Evolutionary conservation across 2,329 filamentous ascomycete species (phyloP), one percentile per base, ranked within the genome.

Genomic region (Alternaria longipes): DNA sequence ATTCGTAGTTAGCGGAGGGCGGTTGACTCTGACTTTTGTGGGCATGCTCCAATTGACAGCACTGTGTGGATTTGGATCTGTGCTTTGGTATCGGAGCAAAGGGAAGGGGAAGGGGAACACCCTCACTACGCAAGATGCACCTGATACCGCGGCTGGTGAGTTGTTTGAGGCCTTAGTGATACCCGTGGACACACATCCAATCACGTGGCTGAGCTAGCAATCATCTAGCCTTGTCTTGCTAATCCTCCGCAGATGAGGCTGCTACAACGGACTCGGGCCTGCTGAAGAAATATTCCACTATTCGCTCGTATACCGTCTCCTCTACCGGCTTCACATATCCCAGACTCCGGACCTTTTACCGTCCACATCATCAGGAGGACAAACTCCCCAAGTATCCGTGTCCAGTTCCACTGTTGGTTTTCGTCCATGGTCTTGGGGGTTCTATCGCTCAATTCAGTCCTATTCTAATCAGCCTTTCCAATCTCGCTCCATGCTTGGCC

Each of bases 341-440:
- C 2, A 86, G 85, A 32, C 85, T 98, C 64, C 89, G 94, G 58
- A 89, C 94, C 44, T 97, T 98, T 78, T 94, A 91, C 80, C 87
- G 90, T 58, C 87, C 87, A 56, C 95, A 97, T 79, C 86, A 89
- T 20, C 93, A 97, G 73, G 88, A 90, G n/a, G 87, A 89, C 61
- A 91, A 95, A 76, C 84, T 98, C 4, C 93, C 92, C 3, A 85
- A 83, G 42, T 84, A 89, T 63, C 91, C 92, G 1, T 85, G 86
- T 0, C 89, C 91, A 0, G 81, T 97, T 11, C 95, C 95, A 1
- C 81, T 99, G 9, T 82, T 98, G 4, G 93, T 98, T 44, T 97
- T 96, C 74, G 84, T 98, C 59, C 95, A 98, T 74, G 95, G 95
- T 1, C 85, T 98, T 9, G 95, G 94, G n/a, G 95, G 95, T 50